Percentiles rank a stretch among this genome's conserved stretches.
Evolutionary conservation across 2,329 filamentous ascomycete species (phyloP).

Genomic region (Cladorrhinum sp.): DNA sequence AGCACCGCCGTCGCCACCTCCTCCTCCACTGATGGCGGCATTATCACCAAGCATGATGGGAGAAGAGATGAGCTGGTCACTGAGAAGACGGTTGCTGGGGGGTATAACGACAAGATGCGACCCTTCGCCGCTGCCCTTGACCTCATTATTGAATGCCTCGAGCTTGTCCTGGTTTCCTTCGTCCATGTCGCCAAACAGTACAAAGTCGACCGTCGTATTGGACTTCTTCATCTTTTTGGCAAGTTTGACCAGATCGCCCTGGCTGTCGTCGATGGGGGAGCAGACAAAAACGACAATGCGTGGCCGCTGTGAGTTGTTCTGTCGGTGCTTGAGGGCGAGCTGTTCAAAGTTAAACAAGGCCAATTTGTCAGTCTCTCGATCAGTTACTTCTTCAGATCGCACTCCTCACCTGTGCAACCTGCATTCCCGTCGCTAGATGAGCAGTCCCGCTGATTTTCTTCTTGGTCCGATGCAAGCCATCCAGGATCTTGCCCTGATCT

Average conservation of each 20-base stretch:
- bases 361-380: constrained; percentile 3
- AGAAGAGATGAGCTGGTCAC: constrained; percentile 84
- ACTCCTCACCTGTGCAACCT: constrained; percentile 79
- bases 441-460: constrained; percentile 86
- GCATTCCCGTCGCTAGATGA: constrained; percentile 89
- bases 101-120: constrained; percentile 89
- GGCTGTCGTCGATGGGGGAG: constrained; percentile 84
- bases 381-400: neutral
- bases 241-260: constrained; percentile 82
- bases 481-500: constrained; percentile 92
- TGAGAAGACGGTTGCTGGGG: constrained; percentile 86
- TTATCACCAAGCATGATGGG: constrained; percentile 86
- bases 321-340: constrained; percentile 95
- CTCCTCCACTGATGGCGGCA: constrained; percentile 55
- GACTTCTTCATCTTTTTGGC: constrained; percentile 99
- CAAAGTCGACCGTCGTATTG: constrained; percentile 88
- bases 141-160: constrained; percentile 85
- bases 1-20: constrained; percentile 52
- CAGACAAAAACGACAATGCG: constrained; percentile 97
- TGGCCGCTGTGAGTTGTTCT: constrained; percentile 95
- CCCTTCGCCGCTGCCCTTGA: constrained; percentile 79
- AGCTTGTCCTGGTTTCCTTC: constrained; percentile 89
- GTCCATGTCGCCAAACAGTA: constrained; percentile 90
- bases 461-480: constrained; percentile 83
- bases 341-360: constrained; percentile 37